A percentile compares a stretch with the other conserved stretches of the same genome.
These are phyloP conservation scores for Phalaenopsis aphrodite DNA, from an alignment of 106 monocot species.

Conservation along the genomic window DNA sequence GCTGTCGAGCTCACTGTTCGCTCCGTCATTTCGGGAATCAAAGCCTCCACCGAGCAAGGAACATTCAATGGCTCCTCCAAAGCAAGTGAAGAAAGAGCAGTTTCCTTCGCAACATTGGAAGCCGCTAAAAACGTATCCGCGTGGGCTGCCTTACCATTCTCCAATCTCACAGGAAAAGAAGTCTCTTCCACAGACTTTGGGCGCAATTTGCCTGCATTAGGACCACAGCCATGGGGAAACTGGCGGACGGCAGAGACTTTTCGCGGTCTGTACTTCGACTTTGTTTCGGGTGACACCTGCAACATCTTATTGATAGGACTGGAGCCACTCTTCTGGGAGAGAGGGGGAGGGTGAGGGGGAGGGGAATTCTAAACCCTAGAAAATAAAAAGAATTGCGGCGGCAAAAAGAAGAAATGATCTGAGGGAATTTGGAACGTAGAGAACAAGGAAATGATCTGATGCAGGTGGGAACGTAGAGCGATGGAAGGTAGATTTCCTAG, in stretches of 20 bases:
- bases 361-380: neutral
- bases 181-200: too few species aligned
- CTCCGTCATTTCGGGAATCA: neutral
- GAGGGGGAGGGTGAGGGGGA: neutral
- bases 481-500: neutral
- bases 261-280: neutral
- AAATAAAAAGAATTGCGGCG: neutral
- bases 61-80: neutral
- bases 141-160: neutral
- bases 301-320: neutral
- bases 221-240: constrained; percentile 2
- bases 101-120: neutral
- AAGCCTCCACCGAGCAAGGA: neutral
- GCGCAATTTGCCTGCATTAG: neutral
- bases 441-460: neutral
- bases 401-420: neutral
- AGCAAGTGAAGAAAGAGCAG: neutral
- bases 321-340: neutral
- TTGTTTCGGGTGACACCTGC: neutral
- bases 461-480: neutral
- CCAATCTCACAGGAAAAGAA: neutral
- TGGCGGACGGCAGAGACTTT: constrained; percentile 7
- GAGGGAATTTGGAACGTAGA: neutral
- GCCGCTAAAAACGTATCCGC: neutral
- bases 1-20: neutral